Evolutionary conservation across 495 filamentous ascomycete genomes (phyloP), one percentile per base, ranked within the genome.

Genomic region (Lentithecium fluviatile): DNA sequence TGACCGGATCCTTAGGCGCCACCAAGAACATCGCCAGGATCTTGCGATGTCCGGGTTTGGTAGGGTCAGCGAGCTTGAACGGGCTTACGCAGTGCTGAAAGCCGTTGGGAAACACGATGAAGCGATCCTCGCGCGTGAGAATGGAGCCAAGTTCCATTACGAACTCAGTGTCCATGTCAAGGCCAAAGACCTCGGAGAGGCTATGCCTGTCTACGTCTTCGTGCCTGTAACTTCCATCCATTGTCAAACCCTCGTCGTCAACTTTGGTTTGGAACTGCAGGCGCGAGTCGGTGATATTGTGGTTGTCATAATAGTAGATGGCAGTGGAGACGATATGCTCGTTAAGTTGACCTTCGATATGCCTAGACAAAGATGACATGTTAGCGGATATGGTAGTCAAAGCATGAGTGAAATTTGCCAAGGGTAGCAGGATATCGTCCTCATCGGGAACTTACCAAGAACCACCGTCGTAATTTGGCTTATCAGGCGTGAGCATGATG

Each of bases 401-500:
- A n/a, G n/a, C n/a, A n/a, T n/a, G n/a, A n/a, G n/a, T n/a, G n/a
- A n/a, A n/a, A n/a, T n/a, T n/a, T n/a, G n/a, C n/a, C n/a, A n/a
- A n/a, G n/a, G n/a, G n/a, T n/a, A n/a, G n/a, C n/a, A n/a, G n/a
- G n/a, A n/a, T n/a, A n/a, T n/a, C n/a, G n/a, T n/a, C n/a, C n/a
- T n/a, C n/a, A n/a, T n/a, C n/a, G n/a, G n/a, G n/a, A n/a, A 32
- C 29, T 32, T 32, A 32, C 29, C 29, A 82, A 6, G 56, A 65
- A 6, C 77, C 78, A 10, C 78, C 78, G 6, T 68, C 65, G 50
- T 80, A 82, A 1, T 70, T 60, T 0, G 83, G 81, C 19, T 80
- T 79, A 40, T 82, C 80, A 0, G 85, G 84, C 0, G 78, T 81
- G 3, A 88, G 71, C 19, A 84, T 69, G 57, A 88, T 86, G 58